These are phyloP conservation scores for Neofusicoccum umdonicola DNA, from an alignment of 2,329 filamentous ascomycete genomes.

Conservation along the genomic window DNA sequence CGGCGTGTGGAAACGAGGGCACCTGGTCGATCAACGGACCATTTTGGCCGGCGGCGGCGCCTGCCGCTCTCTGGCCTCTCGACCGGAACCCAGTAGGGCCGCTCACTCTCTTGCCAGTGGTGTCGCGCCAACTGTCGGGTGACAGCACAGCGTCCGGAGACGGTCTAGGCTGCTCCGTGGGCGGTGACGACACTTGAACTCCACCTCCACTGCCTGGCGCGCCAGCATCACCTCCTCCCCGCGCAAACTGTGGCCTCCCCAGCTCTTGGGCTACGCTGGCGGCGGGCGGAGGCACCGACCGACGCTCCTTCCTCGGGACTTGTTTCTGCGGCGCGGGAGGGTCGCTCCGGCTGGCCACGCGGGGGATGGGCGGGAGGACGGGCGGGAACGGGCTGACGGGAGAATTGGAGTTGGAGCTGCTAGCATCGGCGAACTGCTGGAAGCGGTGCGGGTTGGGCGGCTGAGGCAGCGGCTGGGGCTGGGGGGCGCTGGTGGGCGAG, in stretches of 20 bases:
- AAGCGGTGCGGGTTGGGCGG: conserved; percentile 25
- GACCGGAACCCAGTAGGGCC: conserved; percentile 33
- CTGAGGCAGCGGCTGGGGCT: conserved; percentile 20
- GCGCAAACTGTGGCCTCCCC: not conserved
- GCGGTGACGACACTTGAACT: conserved; percentile 22
- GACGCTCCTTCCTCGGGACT: not conserved
- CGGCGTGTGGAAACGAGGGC: conserved; percentile 18
- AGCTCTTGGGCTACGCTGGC: not conserved
- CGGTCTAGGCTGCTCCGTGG: conserved; percentile 19
- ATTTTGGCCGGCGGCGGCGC: conserved; percentile 20
- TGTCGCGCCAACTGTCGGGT: conserved; percentile 25
- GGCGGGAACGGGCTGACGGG: conserved; percentile 40
- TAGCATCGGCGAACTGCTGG: conserved; percentile 26
- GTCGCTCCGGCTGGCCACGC: conserved; percentile 35
- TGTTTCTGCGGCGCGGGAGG: not conserved
- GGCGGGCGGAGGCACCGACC: not conserved
- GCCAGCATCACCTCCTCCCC: not conserved
- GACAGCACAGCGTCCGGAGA: conserved; percentile 23
- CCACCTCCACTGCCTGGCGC: conserved; percentile 3
- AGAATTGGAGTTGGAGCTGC: conserved; percentile 28
- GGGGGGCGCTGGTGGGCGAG: conserved; percentile 1
- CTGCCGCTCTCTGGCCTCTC: conserved; percentile 28
- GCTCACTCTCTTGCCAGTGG: conserved; percentile 23
- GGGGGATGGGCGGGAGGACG: conserved; percentile 39
- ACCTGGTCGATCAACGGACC: conserved; percentile 1